Base-by-base conservation (phyloP, 2,329 filamentous ascomycete genomes). In the Alternaria solani region DNA sequence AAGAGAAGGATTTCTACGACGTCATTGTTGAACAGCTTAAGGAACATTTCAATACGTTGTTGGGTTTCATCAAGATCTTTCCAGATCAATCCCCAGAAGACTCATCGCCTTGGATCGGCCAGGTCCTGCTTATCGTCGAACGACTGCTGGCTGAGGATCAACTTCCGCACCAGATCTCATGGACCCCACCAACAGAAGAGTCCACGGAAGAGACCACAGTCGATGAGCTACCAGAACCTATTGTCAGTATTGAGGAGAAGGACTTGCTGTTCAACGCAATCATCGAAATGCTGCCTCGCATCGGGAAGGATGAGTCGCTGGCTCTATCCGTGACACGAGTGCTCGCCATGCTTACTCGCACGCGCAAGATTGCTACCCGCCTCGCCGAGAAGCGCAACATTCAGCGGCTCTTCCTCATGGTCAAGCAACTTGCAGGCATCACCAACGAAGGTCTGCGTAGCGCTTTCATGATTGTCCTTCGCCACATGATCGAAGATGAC, bases 401-500 rank as follows among this genome's bases (percentile, higher is more conserved):
- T 49, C 92, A 95, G 73, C 87, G 93, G 28, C 83, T 99, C 23
- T 98, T 99, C 78, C 87, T 97, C 52, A 97, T 98, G 92, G 89
- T 94, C 58, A 96, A 96, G 77, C 94, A 98, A 76, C 87, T 98
- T 60, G 89, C 92, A 20, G 91, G 91, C 26, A 86, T 89, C 30
- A 91, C 91, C 7, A 91, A 93, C 30, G 87, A 91, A 55, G 89
- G 90, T 55, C 85, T 99, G 9, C 87, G 90, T 63, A 85, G 86
- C 63, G 86, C 90, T 58, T 90, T 97, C 70, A 90, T 98, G 86
- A 86, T 94, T 12, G 90, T 97, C 53, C 82, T 99, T 43, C 89
- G 96, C 41, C 95, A 99, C 73, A 90, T 99, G 65, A 88, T 98
- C 55, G 95, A 99, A 79, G 96, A 99, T 72, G 93, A 97, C 51